Evolutionary conservation across 805 yeast species (phyloP), one percentile per base, ranked within the genome.

Genomic region (Teunomyces aglyptinius): DNA sequence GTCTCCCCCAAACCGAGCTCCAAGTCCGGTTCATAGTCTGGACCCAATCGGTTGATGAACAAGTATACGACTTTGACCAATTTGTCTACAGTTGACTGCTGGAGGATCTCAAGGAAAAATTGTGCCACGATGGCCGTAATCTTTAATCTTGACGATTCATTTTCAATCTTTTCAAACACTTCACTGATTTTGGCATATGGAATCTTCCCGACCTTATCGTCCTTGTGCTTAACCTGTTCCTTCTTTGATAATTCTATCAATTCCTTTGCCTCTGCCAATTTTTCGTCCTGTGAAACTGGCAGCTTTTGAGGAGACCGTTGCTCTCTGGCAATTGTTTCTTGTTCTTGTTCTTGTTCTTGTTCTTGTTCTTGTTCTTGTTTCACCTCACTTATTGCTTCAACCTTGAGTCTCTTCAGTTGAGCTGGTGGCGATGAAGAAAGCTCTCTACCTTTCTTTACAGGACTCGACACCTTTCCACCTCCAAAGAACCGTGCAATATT

Each of bases 1-100:
- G 95, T 83, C 64, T 94, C 99, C 13, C 99, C 99, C 2, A 94
- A 75, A 0, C 99, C 99, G 20, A 94, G 72, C 60, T 94, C 99
- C 47, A 92, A 70, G 26, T 95, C 97, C 1, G 77, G 75, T 60
- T 89, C 96, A 60, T 94, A 94, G 63, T 94, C 99, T 0, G 99
- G 99, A 0, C 97, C 97, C 7, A 91, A 69, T 50, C 92, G 73
- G 62, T 92, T 92, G 61, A 92, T 90, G 67, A 87, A 86, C 13
- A 94, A 75, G 57, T 92, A 94, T 1, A 91, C 86, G 1, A 89
- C 82, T 46, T 80, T 81, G 5, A 88, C 75, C 44, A 94, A 67
- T 38, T 80, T 74, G n/a, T 66, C 70, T 5, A 67, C 64, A 2
- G 63, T 49, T 26, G 65, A 56, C 38, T 77, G 71, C 22, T 75